Evolutionary conservation across 164 flowering plant genomes (phyloP).

Genomic region (Pachysandra terminalis): DNA sequence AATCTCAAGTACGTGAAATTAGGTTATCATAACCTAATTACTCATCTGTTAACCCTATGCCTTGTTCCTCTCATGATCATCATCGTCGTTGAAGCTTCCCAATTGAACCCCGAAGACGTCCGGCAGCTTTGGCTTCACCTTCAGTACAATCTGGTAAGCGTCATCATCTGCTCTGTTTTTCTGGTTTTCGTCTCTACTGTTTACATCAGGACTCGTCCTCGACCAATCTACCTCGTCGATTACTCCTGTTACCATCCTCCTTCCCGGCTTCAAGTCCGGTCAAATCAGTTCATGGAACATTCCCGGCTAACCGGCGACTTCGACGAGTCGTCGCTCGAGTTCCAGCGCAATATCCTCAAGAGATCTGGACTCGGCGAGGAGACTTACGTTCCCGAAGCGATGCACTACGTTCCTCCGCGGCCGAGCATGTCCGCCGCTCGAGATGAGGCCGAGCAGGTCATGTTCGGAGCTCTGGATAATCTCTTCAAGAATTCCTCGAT

Average conservation of each 20-base stretch:
- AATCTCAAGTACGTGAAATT: slow-evolving; percentile 40
- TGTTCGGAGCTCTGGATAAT: slow-evolving; percentile 35
- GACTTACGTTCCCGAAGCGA: slow-evolving; percentile 36
- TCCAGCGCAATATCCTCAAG: slow-evolving; percentile 36
- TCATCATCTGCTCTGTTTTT: slow-evolving; percentile 18
- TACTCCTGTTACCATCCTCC: slow-evolving; percentile 37
- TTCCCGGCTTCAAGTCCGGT: slow-evolving; percentile 14
- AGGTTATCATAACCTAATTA: slow-evolving; percentile 38
- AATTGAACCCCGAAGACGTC: slow-evolving; percentile 23
- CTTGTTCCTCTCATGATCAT: slow-evolving; percentile 25
- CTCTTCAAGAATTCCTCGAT: slow-evolving; percentile 25
- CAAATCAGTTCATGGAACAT: slow-evolving; percentile 27
- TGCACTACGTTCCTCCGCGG: slow-evolving; percentile 26
- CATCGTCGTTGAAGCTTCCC: slow-evolving; percentile 19
- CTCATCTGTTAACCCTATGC: slow-evolving; percentile 29
- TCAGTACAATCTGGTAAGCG: slow-evolving; percentile 30
- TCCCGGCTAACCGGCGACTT: slow-evolving; percentile 28
- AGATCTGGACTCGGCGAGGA: slow-evolving; percentile 38
- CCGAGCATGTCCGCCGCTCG: slow-evolving; percentile 32
- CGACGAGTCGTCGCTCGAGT: slow-evolving; percentile 28
- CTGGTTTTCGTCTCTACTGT: slow-evolving; percentile 33
- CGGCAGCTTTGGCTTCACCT: slow-evolving; percentile 28
- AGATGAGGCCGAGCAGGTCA: slow-evolving; percentile 37
- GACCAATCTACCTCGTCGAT: slow-evolving; percentile 37
- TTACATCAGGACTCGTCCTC: slow-evolving; percentile 39